These are phyloP conservation scores for Saccharomycopsis sp. DNA, from an alignment of 805 yeast genomes.

Conservation along the genomic window DNA sequence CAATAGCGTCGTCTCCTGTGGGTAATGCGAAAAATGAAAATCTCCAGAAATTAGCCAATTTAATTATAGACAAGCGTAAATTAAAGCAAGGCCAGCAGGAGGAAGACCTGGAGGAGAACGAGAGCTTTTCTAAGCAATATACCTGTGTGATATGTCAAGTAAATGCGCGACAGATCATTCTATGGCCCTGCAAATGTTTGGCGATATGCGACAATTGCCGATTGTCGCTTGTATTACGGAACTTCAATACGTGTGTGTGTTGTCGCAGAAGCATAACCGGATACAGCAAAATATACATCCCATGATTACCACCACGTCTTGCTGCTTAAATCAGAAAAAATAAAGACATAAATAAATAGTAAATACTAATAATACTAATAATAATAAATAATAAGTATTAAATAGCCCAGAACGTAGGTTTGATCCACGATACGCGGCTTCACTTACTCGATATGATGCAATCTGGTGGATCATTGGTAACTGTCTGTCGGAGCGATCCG, in stretches of 20 bases:
- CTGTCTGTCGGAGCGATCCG: not conserved
- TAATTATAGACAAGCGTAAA: not conserved
- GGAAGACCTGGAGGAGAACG: not conserved
- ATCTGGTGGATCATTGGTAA: not conserved
- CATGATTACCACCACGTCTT: constrained; percentile 18
- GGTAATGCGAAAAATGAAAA: constrained; percentile 30
- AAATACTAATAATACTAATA: too few relatives aligned
- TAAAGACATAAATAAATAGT: not conserved
- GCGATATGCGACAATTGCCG: constrained; percentile 86
- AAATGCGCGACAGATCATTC: constrained; percentile 64
- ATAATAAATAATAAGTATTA: not conserved
- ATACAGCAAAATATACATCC: constrained; percentile 33
- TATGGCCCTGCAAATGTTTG: constrained; percentile 93
- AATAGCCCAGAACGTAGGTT: not conserved
- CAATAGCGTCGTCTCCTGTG: constrained; percentile 17
- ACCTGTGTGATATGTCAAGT: constrained; percentile 79
- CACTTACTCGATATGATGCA: not conserved
- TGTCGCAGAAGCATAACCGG: constrained; percentile 72
- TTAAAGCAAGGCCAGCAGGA: not conserved
- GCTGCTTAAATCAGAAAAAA: not conserved
- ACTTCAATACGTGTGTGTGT: constrained; percentile 75
- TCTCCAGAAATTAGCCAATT: constrained; percentile 22
- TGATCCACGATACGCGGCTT: not conserved
- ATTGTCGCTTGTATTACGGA: constrained; percentile 60
- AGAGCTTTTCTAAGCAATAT: constrained; percentile 9